These are phyloP conservation scores for Tremella yokohamensis DNA, from an alignment of 768 basidiomycete genomes.

Conservation along the genomic window DNA sequence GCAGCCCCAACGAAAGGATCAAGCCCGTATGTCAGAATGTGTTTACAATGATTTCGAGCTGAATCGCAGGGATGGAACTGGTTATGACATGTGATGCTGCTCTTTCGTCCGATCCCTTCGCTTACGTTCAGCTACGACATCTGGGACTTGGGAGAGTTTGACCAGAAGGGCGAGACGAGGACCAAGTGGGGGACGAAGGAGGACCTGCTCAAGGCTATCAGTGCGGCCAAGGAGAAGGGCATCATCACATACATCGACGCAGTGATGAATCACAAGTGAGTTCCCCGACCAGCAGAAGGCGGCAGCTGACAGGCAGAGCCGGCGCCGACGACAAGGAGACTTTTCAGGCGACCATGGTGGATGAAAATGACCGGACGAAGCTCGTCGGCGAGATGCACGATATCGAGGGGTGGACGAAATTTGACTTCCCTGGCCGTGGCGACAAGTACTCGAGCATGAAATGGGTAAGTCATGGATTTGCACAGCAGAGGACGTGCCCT, in stretches of 20 bases:
- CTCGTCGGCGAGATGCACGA: constrained; percentile 60
- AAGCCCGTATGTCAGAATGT: constrained; percentile 29
- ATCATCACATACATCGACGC: constrained; percentile 80
- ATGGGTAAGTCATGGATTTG: constrained; percentile 27
- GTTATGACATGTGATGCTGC: constrained; percentile 46
- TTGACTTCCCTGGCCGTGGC: constrained; percentile 72
- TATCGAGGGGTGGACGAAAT: constrained; percentile 66
- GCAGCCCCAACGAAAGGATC: constrained; percentile 49
- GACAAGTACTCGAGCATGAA: constrained; percentile 55
- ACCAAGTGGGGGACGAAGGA: constrained; percentile 88
- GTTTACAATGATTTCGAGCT: background rate
- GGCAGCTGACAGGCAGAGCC: constrained; percentile 58
- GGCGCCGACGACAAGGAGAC: constrained; percentile 74
- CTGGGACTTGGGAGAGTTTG: constrained; percentile 53
- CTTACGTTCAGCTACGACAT: constrained; percentile 36
- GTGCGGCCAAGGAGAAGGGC: constrained; percentile 63
- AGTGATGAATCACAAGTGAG: constrained; percentile 72
- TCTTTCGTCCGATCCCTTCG: background rate
- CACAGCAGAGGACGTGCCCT: constrained; percentile 4
- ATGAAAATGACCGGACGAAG: constrained; percentile 64
- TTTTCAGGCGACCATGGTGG: constrained; percentile 68
- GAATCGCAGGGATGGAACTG: constrained; percentile 43
- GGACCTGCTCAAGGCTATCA: constrained; percentile 68
- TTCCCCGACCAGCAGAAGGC: constrained; percentile 1
- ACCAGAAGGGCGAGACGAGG: constrained; percentile 49